A percentile compares a stretch with the other conserved stretches of the same genome.
Evolutionary conservation across 164 flowering plant species (phyloP).

Genomic region (Akebia trifoliata): DNA sequence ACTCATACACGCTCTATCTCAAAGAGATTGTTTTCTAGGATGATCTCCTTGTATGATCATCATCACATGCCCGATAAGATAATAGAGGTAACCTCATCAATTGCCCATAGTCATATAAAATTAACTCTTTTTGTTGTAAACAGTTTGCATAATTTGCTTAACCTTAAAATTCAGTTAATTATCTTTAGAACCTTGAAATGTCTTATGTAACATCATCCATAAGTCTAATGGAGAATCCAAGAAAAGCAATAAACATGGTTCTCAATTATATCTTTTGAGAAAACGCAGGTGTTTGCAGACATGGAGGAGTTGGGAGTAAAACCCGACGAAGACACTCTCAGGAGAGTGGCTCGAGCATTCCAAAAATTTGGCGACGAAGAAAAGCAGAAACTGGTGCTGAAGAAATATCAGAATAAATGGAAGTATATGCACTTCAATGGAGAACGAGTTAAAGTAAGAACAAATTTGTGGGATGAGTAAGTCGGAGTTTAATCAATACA

Average conservation of each 20-base stretch:
- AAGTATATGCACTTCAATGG: slow-evolving; percentile 82
- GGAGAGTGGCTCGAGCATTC: slow-evolving; percentile 65
- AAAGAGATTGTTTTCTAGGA: slow-evolving; percentile 78
- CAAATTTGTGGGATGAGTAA: slow-evolving; percentile 18
- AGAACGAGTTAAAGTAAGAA: slow-evolving; percentile 68
- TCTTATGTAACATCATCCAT: too few relatives aligned
- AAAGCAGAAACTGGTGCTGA: slow-evolving; percentile 46
- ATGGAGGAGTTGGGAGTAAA: slow-evolving; percentile 93
- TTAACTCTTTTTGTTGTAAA: too few relatives aligned
- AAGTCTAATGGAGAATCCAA: too few relatives aligned
- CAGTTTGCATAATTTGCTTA: too few relatives aligned
- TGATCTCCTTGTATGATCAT: slow-evolving; percentile 84
- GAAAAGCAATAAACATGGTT: too few relatives aligned
- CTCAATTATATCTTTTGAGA: background rate
- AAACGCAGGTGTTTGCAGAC: slow-evolving; percentile 82
- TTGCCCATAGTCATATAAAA: background rate
- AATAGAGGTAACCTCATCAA: slow-evolving; percentile 53
- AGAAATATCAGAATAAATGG: slow-evolving; percentile 60
- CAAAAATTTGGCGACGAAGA: slow-evolving; percentile 56
- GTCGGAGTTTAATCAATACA: background rate
- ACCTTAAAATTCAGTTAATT: too few relatives aligned
- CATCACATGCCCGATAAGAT: slow-evolving; percentile 65
- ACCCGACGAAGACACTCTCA: slow-evolving; percentile 80
- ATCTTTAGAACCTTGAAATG: too few relatives aligned
- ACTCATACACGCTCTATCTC: slow-evolving; percentile 78